These are phyloP conservation scores for Neofusicoccum ribis DNA, from an alignment of 2,329 filamentous ascomycete species.

Conservation along the genomic window DNA sequence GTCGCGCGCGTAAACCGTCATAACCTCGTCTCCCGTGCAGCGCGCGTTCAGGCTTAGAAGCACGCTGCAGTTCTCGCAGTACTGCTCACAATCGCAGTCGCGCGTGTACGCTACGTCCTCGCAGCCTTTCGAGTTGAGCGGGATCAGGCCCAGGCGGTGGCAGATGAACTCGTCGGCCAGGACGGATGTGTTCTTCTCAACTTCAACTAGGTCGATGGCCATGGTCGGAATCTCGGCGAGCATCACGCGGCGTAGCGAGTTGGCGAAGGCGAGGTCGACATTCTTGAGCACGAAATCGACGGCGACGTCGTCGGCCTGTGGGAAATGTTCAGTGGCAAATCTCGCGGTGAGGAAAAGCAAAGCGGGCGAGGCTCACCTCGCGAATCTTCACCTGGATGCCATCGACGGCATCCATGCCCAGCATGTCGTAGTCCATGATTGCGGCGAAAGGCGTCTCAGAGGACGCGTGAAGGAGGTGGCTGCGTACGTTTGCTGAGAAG, in stretches of 20 bases:
- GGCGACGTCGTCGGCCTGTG: slow-evolving; percentile 72
- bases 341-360: slow-evolving; percentile 22
- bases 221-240: slow-evolving; percentile 92
- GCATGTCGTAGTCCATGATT: slow-evolving; percentile 52
- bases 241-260: slow-evolving; percentile 86
- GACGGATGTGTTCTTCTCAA: slow-evolving; percentile 92
- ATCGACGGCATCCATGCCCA: slow-evolving; percentile 46
- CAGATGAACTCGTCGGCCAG: slow-evolving; percentile 94
- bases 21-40: slow-evolving; percentile 81
- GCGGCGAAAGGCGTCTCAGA: slow-evolving; percentile 12
- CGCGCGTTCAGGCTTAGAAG: slow-evolving; percentile 81
- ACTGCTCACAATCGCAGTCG: slow-evolving; percentile 95
- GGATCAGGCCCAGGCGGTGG: slow-evolving; percentile 87
- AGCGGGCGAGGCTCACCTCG: slow-evolving; percentile 30
- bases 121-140: slow-evolving; percentile 80
- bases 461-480: slow-evolving; percentile 15
- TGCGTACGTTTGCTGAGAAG: not conserved
- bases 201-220: slow-evolving; percentile 91
- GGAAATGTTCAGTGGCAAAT: slow-evolving; percentile 12
- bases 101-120: slow-evolving; percentile 82
- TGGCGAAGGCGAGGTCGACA: slow-evolving; percentile 88
- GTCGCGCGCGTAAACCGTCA: slow-evolving; percentile 93
- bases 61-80: slow-evolving; percentile 90
- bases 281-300: slow-evolving; percentile 91
- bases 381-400: slow-evolving; percentile 51